Evolutionary conservation across 257 asterid species (phyloP).

Genomic region (Buddleja alternifolia): DNA sequence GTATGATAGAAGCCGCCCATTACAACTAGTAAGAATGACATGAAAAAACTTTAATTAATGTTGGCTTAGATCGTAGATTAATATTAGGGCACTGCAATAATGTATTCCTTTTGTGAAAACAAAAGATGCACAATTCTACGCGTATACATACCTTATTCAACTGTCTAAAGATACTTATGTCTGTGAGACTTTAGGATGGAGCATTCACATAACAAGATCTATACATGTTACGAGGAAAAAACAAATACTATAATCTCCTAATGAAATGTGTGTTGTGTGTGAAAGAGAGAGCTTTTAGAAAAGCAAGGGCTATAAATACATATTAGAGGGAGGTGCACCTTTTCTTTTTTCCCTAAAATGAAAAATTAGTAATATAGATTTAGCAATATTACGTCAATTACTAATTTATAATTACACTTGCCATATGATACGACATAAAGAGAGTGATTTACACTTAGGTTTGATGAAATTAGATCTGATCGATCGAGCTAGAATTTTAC

Average conservation of each 20-base stretch:
- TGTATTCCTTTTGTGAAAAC: conserved; percentile 30
- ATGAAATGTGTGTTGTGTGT: conserved; percentile 13
- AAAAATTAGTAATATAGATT: conserved; percentile 2
- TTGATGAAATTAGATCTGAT: too few species aligned
- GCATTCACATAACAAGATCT: conserved; percentile 15
- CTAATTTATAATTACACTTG: too few species aligned
- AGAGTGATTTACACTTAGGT: too few species aligned
- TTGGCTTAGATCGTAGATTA: conserved; percentile 8
- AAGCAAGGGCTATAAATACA: background rate
- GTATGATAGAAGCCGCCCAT: too few species aligned
- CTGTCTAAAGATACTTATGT: background rate
- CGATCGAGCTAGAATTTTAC: too few species aligned
- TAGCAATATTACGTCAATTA: too few species aligned
- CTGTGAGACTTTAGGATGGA: background rate
- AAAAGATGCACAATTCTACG: conserved; percentile 30
- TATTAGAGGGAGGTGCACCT: background rate
- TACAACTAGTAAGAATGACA: too few species aligned
- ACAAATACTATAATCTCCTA: background rate
- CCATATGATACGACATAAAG: too few species aligned
- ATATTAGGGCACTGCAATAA: conserved; percentile 30
- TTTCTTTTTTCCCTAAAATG: background rate
- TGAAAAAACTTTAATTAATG: background rate
- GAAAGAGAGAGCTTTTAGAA: conserved; percentile 13
- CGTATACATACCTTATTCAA: conserved; percentile 10
- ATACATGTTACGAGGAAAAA: background rate